These are phyloP conservation scores for Polytrichum commune DNA, from an alignment of 225 moss, liverwort and hornwort genomes.

Conservation along the genomic window DNA sequence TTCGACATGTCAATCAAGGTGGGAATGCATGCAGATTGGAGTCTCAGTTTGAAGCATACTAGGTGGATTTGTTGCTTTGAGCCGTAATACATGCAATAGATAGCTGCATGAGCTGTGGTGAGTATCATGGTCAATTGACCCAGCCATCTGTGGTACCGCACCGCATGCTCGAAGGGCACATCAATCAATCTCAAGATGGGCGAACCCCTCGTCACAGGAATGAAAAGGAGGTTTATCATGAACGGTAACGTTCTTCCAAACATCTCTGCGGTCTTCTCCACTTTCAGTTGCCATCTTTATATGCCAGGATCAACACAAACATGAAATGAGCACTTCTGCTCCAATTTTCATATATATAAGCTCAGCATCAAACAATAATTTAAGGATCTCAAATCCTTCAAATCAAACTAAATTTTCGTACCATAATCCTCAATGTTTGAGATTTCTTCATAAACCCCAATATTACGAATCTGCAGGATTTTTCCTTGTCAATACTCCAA, in stretches of 20 bases:
- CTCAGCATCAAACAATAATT: too few species aligned
- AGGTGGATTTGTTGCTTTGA: constrained; percentile 9
- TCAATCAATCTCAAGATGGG: constrained; percentile 39
- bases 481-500: too few species aligned
- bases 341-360: too few species aligned
- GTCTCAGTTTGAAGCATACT: constrained; percentile 5
- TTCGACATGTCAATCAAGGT: too few species aligned
- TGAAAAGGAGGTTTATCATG: constrained; percentile 23
- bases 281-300: constrained; percentile 23
- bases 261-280: constrained; percentile 16
- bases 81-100: constrained; percentile 13
- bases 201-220: constrained; percentile 38
- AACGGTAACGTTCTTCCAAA: constrained; percentile 29
- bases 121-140: constrained; percentile 33
- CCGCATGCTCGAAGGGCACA: constrained; percentile 41
- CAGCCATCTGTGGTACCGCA: constrained; percentile 39
- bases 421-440: too few species aligned
- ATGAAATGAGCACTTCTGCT: too few species aligned
- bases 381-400: too few species aligned
- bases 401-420: too few species aligned
- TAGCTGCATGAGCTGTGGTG: constrained; percentile 14
- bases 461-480: too few species aligned
- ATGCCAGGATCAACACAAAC: too few species aligned
- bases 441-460: too few species aligned
- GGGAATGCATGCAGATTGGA: too few species aligned